A percentile compares a stretch with the other conserved stretches of the same genome.
Evolutionary conservation across 78 protist species (phyloP).

Genomic region (slime mould (Dictyostelium discoideum)): dicty_2.7 NC_007090.3:4010001-4010500

Average conservation of each 20-base stretch:
- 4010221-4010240: not conserved
- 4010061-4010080: too few species aligned
- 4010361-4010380: conserved; percentile 27
- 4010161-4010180: too few species aligned
- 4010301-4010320: not conserved
- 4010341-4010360: conserved; percentile 43
- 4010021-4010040: too few species aligned
- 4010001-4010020: too few species aligned
- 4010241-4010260: not conserved
- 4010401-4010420: not conserved
- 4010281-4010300: not conserved
- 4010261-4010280: not conserved
- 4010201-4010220: not conserved
- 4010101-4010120: too few species aligned
- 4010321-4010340: conserved; percentile 49
- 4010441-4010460: conserved; percentile 39
- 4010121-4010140: too few species aligned
- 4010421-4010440: conserved; percentile 4
- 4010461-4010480: not conserved
- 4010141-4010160: too few species aligned
- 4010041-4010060: too few species aligned
- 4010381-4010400: conserved; percentile 53
- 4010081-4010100: too few species aligned
- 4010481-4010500: not conserved
- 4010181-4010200: not conserved